phyloP scores from a whole-genome alignment of 164 flowering plant genomes.

The Kingdonia uniflora region DNA sequence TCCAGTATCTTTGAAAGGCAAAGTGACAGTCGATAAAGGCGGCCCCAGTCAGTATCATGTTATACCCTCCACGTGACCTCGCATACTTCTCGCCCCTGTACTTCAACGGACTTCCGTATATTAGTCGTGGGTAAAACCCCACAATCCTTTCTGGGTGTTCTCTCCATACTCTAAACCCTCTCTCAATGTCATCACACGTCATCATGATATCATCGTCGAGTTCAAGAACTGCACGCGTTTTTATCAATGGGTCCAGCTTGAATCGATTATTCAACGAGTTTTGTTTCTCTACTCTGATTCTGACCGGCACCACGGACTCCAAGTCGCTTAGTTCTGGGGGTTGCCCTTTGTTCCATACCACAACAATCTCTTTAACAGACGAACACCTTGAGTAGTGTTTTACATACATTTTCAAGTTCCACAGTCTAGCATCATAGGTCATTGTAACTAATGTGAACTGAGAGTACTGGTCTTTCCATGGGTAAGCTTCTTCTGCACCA shows the following conservation, averaged over 20 bases:
- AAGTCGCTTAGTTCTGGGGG: constrained; percentile 53
- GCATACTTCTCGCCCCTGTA: constrained; percentile 82
- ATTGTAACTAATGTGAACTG: constrained; percentile 85
- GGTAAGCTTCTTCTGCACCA: constrained; percentile 76
- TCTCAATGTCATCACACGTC: constrained; percentile 79
- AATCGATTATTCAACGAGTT: constrained; percentile 90
- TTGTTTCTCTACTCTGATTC: constrained; percentile 56
- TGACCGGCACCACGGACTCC: constrained; percentile 76
- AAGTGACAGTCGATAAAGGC: constrained; percentile 57
- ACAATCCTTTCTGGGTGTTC: constrained; percentile 80
- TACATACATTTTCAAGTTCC: constrained; percentile 88
- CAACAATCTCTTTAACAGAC: constrained; percentile 83
- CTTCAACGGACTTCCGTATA: constrained; percentile 42
- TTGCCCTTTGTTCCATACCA: constrained; percentile 87
- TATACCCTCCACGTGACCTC: constrained; percentile 57
- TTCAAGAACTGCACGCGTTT: constrained; percentile 75
- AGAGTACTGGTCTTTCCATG: constrained; percentile 54
- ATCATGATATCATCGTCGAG: constrained; percentile 97
- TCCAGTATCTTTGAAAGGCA: constrained; percentile 73
- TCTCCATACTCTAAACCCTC: constrained; percentile 85
- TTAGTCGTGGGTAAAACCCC: constrained; percentile 80
- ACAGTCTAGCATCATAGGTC: constrained; percentile 88
- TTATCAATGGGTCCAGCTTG: constrained; percentile 52
- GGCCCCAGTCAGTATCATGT: constrained; percentile 88
- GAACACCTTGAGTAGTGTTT: constrained; percentile 91